Evolutionary conservation across 1,139 yeast genomes (phyloP).

Genomic region (Pneumocystis oryctolagi): DNA sequence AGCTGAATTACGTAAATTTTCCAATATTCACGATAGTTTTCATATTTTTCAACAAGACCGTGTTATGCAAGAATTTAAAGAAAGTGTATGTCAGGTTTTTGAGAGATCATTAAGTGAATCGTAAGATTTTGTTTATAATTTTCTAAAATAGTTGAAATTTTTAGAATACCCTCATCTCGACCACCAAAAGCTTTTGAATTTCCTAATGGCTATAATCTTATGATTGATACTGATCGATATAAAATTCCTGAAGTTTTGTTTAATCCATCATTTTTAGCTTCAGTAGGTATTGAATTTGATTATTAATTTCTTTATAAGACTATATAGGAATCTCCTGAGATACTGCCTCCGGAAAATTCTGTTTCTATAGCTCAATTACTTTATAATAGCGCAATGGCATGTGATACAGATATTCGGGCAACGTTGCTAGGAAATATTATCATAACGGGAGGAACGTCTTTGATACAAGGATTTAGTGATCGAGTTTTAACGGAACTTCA

Average conservation of each 20-base stretch:
- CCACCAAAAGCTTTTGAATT: conserved; percentile 51
- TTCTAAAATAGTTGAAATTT: not conserved
- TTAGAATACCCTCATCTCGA: conserved; percentile 16
- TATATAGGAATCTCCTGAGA: conserved; percentile 6
- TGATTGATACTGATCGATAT: conserved; percentile 47
- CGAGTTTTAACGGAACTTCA: conserved; percentile 62
- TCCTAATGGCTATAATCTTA: conserved; percentile 51
- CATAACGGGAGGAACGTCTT: conserved; percentile 76
- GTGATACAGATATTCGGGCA: conserved; percentile 85
- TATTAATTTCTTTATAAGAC: conserved; percentile 8
- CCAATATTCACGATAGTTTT: not conserved
- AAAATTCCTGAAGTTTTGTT: conserved; percentile 62
- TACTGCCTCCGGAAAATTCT: conserved; percentile 15
- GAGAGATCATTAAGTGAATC: conserved; percentile 28
- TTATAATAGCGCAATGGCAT: conserved; percentile 42
- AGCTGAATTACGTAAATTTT: not conserved
- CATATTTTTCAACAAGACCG: conserved; percentile 2
- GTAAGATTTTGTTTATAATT: not conserved
- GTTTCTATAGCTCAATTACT: conserved; percentile 60
- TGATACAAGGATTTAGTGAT: conserved; percentile 79
- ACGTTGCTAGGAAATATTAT: conserved; percentile 84
- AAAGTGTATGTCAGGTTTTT: conserved; percentile 37
- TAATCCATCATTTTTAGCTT: conserved; percentile 21
- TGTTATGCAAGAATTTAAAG: conserved; percentile 47
- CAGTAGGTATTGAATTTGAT: not conserved